phyloP scores from a whole-genome alignment of 805 yeast genomes.

The Zygoascus biomembranicola region DNA sequence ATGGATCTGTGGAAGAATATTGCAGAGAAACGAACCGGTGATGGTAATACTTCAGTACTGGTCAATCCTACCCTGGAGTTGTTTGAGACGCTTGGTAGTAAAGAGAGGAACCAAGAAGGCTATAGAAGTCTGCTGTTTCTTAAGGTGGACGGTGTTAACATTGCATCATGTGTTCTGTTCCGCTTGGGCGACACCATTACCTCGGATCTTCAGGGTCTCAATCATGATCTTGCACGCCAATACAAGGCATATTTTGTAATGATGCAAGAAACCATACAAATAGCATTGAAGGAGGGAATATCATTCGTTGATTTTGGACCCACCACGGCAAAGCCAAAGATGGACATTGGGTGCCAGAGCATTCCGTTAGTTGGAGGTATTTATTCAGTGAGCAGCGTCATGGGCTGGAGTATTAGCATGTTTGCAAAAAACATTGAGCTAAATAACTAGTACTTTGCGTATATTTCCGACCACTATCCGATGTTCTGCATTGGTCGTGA shows the following conservation, averaged over 20 bases:
- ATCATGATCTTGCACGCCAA: conserved; percentile 32
- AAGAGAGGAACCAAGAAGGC: conserved; percentile 21
- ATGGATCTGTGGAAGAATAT: conserved; percentile 34
- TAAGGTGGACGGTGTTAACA: conserved; percentile 30
- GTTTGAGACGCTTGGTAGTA: conserved; percentile 26
- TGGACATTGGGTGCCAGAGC: conserved; percentile 33
- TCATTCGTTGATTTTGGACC: conserved; percentile 40
- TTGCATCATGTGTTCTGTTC: conserved; percentile 37
- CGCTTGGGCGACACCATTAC: conserved; percentile 38
- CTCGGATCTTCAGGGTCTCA: conserved; percentile 37
- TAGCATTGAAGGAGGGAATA: conserved; percentile 32
- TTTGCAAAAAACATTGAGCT: conserved; percentile 3
- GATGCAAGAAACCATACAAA: conserved; percentile 39
- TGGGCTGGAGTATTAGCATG: conserved; percentile 5
- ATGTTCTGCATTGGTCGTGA: too few relatives aligned
- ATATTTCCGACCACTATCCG: too few relatives aligned
- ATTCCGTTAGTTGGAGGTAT: conserved; percentile 35
- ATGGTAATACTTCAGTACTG: conserved; percentile 33
- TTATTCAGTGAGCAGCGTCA: conserved; percentile 16
- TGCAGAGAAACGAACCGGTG: conserved; percentile 31
- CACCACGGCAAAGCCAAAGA: conserved; percentile 37
- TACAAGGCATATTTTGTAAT: conserved; percentile 39
- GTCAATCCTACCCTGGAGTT: conserved; percentile 30
- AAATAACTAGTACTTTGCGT: not conserved
- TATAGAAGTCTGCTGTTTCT: conserved; percentile 31